Conservation (phyloP, 371 early-diverging fungal species). For the Mortierella sp. region DNA sequence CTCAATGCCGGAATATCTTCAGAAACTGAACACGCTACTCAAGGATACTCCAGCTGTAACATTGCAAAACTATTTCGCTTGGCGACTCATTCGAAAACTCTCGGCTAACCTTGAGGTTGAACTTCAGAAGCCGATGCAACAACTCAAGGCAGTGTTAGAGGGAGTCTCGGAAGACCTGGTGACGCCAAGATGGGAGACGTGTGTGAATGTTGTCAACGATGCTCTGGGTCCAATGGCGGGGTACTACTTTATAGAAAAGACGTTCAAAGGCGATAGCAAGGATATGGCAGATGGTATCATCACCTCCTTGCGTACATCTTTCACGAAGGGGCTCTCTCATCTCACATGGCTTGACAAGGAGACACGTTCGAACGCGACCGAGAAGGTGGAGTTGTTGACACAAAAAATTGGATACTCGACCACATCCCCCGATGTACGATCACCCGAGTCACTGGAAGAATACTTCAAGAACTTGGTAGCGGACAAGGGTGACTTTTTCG, state of each 20-base stretch:
- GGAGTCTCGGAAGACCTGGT: conserved; percentile 41
- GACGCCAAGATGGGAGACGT: conserved; percentile 47
- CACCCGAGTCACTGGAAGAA: conserved; percentile 55
- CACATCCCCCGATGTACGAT: conserved; percentile 60
- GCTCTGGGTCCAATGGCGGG: conserved; percentile 43
- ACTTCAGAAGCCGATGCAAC: conserved; percentile 46
- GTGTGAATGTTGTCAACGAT: conserved; percentile 32
- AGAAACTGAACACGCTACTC: conserved; percentile 56
- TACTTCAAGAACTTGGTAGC: conserved; percentile 59
- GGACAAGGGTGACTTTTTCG: conserved; percentile 56
- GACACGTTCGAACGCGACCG: conserved; percentile 60
- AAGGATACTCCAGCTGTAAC: conserved; percentile 45
- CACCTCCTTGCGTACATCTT: conserved; percentile 55
- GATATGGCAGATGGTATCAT: conserved; percentile 58
- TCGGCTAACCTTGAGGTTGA: conserved; percentile 53
- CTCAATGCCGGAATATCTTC: conserved; percentile 59
- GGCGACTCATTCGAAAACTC: conserved; percentile 56
- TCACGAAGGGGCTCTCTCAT: conserved; percentile 54
- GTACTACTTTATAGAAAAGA: conserved; percentile 37
- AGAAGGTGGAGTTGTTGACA: conserved; percentile 59
- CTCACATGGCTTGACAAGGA: conserved; percentile 67
- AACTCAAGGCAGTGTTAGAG: conserved; percentile 28
- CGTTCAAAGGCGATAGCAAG: conserved; percentile 56
- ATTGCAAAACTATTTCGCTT: conserved; percentile 61
- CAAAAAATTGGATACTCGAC: conserved; percentile 69